Evolutionary conservation across 768 basidiomycete genomes (phyloP).

Genomic region (Suillus sp.): DNA sequence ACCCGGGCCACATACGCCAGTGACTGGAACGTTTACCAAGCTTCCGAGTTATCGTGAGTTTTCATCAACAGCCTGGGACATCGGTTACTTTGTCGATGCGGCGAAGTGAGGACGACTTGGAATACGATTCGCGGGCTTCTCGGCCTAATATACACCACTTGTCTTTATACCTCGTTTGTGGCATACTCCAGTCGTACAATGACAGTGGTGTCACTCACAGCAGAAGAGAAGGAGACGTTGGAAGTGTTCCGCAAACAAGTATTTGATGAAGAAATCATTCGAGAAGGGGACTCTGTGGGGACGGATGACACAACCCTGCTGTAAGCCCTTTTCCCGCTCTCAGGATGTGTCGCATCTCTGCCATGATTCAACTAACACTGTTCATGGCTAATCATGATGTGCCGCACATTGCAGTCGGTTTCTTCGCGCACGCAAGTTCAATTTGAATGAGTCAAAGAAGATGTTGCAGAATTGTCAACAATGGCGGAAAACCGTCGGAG

Average conservation of each 20-base stretch:
- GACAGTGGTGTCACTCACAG: conserved; percentile 17
- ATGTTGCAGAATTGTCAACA: conserved; percentile 70
- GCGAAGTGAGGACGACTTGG: no score
- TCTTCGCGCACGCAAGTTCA: conserved; percentile 70
- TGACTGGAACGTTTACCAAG: background rate
- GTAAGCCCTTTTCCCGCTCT: conserved; percentile 38
- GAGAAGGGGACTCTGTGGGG: conserved; percentile 63
- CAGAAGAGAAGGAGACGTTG: conserved; percentile 42
- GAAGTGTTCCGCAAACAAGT: conserved; percentile 53
- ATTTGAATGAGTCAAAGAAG: conserved; percentile 55
- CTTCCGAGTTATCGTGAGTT: conserved; percentile 2
- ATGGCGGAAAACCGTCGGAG: conserved; percentile 68
- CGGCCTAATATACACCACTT: background rate
- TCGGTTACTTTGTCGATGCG: background rate
- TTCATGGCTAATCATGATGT: conserved; percentile 12
- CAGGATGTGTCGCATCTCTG: background rate
- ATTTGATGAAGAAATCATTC: conserved; percentile 53
- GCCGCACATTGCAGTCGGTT: conserved; percentile 54
- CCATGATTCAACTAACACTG: background rate
- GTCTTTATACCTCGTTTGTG: background rate
- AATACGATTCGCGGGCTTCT: background rate
- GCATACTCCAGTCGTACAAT: background rate
- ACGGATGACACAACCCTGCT: conserved; percentile 60
- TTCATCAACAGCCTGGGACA: background rate
- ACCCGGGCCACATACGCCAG: background rate